These are phyloP conservation scores for Actinomortierella wolfii DNA, from an alignment of 371 early-diverging fungal species.

Conservation along the genomic window DNA sequence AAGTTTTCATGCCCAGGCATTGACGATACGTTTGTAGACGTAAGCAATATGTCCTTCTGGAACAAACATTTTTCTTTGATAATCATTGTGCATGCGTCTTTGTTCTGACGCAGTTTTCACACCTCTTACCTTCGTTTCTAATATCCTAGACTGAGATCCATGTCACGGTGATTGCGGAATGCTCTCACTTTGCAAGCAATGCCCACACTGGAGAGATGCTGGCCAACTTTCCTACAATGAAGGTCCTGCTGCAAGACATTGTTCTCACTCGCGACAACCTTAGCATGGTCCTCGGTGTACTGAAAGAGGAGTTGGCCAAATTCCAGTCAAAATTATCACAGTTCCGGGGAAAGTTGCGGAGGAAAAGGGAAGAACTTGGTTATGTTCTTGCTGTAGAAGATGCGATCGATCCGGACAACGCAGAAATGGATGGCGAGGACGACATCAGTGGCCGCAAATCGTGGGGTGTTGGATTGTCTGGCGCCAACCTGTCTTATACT, in stretches of 20 bases:
- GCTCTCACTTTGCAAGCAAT: slow-evolving; percentile 69
- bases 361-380: slow-evolving; percentile 48
- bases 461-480: slow-evolving; percentile 66
- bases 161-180: slow-evolving; percentile 79
- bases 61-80: neutral
- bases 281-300: slow-evolving; percentile 49
- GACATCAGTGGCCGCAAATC: slow-evolving; percentile 49
- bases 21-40: slow-evolving; percentile 33
- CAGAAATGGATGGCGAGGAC: slow-evolving; percentile 37
- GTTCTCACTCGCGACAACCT: slow-evolving; percentile 57
- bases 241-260: slow-evolving; percentile 70
- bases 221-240: slow-evolving; percentile 67
- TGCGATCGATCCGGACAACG: slow-evolving; percentile 40
- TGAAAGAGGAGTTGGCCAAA: slow-evolving; percentile 55
- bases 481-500: slow-evolving; percentile 63
- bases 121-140: neutral
- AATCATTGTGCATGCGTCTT: neutral
- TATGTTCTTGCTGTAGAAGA: slow-evolving; percentile 60
- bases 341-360: slow-evolving; percentile 55
- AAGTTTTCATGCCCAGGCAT: slow-evolving; percentile 36
- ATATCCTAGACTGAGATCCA: slow-evolving; percentile 66
- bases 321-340: slow-evolving; percentile 65
- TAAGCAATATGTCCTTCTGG: slow-evolving; percentile 3
- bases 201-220: slow-evolving; percentile 59
- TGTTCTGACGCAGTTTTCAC: neutral